Percentiles rank a stretch among this genome's conserved stretches.
Conservation (phyloP, 805 yeast genomes). For the Saccharomycopsis sp. region DNA sequence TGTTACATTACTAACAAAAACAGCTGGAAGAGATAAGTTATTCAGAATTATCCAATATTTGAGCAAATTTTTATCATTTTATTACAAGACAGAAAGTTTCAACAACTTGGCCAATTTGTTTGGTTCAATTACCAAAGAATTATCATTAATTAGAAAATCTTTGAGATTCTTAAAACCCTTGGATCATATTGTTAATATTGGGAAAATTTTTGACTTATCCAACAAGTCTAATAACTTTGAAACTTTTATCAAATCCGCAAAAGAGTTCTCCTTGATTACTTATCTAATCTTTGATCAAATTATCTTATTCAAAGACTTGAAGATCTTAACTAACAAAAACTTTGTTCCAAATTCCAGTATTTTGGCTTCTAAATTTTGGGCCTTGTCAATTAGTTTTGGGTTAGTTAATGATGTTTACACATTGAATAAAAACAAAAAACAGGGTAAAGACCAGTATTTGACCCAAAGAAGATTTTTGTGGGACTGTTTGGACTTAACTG, state of each 20-base stretch:
- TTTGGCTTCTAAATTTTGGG: conserved; percentile 11
- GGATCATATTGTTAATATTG: conserved; percentile 15
- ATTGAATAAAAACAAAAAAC: background rate
- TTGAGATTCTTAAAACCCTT: conserved; percentile 14
- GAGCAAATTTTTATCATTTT: conserved; percentile 8
- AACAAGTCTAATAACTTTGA: background rate
- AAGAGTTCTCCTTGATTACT: conserved; percentile 3
- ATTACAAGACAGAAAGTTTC: background rate
- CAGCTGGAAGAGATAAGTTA: conserved; percentile 17
- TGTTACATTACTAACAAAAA: background rate
- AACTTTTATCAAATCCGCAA: background rate
- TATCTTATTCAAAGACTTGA: conserved; percentile 7
- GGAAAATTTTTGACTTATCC: background rate
- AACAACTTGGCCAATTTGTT: background rate
- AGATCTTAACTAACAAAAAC: conserved; percentile 1
- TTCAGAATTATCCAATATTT: conserved; percentile 13
- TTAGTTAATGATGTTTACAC: conserved; percentile 3
- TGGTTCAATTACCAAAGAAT: conserved; percentile 2
- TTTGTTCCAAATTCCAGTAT: conserved; percentile 7
- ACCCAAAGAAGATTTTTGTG: conserved; percentile 7
- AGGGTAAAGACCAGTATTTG: background rate
- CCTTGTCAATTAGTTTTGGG: conserved; percentile 11
- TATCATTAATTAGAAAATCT: conserved; percentile 14
- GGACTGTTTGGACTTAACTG: conserved; percentile 13
- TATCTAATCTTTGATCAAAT: conserved; percentile 14